Evolutionary conservation across 2,329 filamentous ascomycete species (phyloP), one percentile per base, ranked within the genome.

Genomic region (Paecilomyces sp.): DNA sequence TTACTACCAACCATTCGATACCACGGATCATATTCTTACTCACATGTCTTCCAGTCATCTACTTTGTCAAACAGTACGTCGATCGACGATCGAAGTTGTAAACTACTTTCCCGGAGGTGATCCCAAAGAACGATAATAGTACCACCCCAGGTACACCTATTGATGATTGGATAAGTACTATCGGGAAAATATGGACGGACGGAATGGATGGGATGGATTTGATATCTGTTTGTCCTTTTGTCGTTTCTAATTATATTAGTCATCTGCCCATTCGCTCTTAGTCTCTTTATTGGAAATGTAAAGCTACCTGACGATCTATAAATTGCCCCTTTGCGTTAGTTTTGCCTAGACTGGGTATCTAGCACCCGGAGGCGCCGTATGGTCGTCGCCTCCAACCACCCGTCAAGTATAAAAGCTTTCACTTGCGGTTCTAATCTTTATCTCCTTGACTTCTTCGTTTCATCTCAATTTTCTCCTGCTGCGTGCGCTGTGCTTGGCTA

Each of bases 41-140:
- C 56, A 50, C 59, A 30, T 33, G 24, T 9, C 24, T 57, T 53
- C 28, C 51, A 72, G 71, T 72, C 64, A 66, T 71, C 68, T 74
- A 73, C 61, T 24, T 72, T 53, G 57, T 72, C 31, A 62, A 71
- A 13, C 71, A 72, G 59, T 63, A 71, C 57, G 63, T 73, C 57
- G 70, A 75, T 57, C 72, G 72, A 55, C 68, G 68, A 31, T 68
- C 70, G 55, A 76, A 72, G 61, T 67, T 71, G 51, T 73, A 67
- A 68, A 22, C 25, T 5, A 9, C 18, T 36, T 51, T 12, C 56
- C 24, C 28, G 9, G 6, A 15, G 15, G 18, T 55, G 31, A n/a
- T 33, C 15, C 28, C 41, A n/a, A 12, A 31, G 18, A 56, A 33
- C 31, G 41, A 18, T 47, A 47, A 41, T n/a, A 15, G 7, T 18